Conservation (phyloP, 129 eudicot species). For the Glebionis coronaria region DNA sequence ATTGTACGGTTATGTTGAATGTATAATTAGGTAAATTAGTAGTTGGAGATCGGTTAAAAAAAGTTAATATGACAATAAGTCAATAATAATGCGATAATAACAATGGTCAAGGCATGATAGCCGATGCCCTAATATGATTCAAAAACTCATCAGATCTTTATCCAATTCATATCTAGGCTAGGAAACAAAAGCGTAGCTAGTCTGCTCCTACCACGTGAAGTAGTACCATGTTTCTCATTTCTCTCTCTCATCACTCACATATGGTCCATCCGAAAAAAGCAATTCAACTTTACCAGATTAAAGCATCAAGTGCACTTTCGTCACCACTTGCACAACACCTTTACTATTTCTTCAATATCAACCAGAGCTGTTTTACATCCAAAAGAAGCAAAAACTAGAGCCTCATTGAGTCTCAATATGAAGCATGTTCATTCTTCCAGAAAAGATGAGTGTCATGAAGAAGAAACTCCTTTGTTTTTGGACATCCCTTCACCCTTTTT, state of each 20-base stretch:
- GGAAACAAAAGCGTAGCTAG: constrained; percentile 21
- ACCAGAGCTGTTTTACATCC: not conserved
- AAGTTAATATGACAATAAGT: too few species aligned
- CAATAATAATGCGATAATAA: too few species aligned
- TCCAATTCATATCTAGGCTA: constrained; percentile 13
- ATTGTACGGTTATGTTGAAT: too few species aligned
- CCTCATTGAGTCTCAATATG: not conserved
- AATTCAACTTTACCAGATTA: constrained; percentile 12
- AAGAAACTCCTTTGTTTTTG: constrained; percentile 26
- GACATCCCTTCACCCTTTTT: constrained; percentile 41
- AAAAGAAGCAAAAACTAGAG: not conserved
- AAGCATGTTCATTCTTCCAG: constrained; percentile 18
- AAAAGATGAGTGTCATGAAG: constrained; percentile 17
- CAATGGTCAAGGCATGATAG: too few species aligned
- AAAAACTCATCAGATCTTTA: not conserved
- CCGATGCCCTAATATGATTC: not conserved
- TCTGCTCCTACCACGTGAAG: constrained; percentile 30
- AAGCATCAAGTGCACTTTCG: constrained; percentile 27
- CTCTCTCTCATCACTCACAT: constrained; percentile 23
- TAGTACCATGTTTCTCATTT: constrained; percentile 16
- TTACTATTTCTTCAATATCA: not conserved
- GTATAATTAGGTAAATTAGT: too few species aligned
- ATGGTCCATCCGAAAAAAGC: constrained; percentile 22
- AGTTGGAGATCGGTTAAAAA: too few species aligned
- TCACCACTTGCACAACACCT: not conserved